Evolutionary conservation across 768 basidiomycete species (phyloP), one percentile per base, ranked within the genome.

Genomic region (Suillus decipiens): DNA sequence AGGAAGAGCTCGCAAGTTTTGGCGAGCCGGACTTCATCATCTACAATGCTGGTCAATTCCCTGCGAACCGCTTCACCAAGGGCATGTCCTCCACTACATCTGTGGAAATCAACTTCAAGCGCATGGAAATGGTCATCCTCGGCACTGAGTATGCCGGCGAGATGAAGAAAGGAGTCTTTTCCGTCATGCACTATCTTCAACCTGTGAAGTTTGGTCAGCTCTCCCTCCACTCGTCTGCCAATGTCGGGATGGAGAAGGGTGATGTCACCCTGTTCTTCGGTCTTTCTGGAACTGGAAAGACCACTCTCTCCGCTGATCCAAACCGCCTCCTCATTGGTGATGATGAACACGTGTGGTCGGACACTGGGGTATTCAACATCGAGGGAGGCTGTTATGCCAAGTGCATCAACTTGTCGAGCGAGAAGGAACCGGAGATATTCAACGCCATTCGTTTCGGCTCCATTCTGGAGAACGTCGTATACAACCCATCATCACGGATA

Each of bases 161-260:
- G 82, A 99, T 99, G 97, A 99, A 99, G 83, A 99, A 99, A 87
- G 97, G 97, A 73, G 93, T 99, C 76, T 99, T 99, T 83, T 94
- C 92, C 50, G 95, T 99, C 70, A 99, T 99, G 96, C 96, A 99
- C 80, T 99, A 99, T 77, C 85, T 99, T 64, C 95, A 96, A 82
- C 97, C 97, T 7, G 90, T 99, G 82, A 99, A 97, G 76, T 99
- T 97, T 73, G 95, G 95, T 59, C 95, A 98, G 76, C 86, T 99
- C 60, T 97, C 95, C 28, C 87, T 99, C 61, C 97, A 99, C 82
- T 98, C 96, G 2, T 97, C 95, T 59, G 95, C 96, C 66, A 99
- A 99, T 72, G 93, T 97, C 68, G 95, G 95, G 61, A 90, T 87
- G 67, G 85, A 93, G 64, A 84, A 91, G 59, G 86, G 86, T 62